A percentile compares a stretch with the other conserved stretches of the same genome.
phyloP scores from a whole-genome alignment of 148 eudicot genomes.

The Gaultheria prostrata region DNA sequence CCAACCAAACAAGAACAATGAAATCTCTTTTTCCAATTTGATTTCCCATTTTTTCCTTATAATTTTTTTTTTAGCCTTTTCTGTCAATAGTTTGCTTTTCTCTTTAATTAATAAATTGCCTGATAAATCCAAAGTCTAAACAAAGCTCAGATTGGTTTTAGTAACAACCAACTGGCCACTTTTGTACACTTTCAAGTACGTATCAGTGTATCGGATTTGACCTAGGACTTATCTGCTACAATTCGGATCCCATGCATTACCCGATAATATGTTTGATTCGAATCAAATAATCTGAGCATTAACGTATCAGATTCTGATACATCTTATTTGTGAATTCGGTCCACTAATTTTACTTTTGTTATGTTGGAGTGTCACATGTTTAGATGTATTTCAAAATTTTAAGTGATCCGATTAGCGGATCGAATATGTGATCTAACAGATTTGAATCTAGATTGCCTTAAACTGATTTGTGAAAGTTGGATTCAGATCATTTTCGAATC shows the following conservation, averaged over 20 bases:
- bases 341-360: no score
- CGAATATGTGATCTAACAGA: no score
- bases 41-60: not conserved
- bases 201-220: not conserved
- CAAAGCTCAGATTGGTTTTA: not conserved
- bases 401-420: no score
- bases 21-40: not conserved
- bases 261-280: not conserved
- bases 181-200: no score
- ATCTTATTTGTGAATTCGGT: no score
- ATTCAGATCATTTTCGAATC: no score
- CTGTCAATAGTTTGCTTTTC: not conserved
- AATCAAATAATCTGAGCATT: not conserved
- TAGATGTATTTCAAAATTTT: no score
- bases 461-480: no score
- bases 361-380: no score
- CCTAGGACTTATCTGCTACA: not conserved
- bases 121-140: not conserved
- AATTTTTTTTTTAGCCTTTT: not conserved
- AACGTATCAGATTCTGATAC: not conserved
- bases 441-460: no score
- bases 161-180: no score
- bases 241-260: not conserved
- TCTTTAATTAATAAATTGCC: not conserved
- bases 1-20: no score